Evolutionary conservation across 495 filamentous ascomycete genomes (phyloP).

Genomic region (Trichoderma reesei): DNA sequence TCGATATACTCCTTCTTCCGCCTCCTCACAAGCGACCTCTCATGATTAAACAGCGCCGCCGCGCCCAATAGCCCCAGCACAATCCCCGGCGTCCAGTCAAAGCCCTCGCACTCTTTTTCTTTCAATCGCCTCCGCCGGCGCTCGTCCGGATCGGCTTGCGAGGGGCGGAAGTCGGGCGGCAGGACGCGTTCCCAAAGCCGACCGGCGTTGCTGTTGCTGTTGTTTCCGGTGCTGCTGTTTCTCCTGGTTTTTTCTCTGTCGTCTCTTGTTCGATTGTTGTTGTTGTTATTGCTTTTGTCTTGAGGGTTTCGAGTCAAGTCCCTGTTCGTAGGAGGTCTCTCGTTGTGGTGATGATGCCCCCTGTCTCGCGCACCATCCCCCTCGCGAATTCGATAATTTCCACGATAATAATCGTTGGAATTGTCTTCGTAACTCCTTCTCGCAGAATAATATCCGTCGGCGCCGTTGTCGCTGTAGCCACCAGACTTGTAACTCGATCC

Average conservation of each 20-base stretch:
- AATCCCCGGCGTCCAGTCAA: constrained; percentile 17
- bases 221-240: neutral
- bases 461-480: neutral
- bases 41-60: constrained; percentile 14
- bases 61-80: constrained; percentile 14
- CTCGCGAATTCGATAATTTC: no score
- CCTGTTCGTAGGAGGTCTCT: neutral
- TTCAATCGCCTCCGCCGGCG: neutral
- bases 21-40: constrained; percentile 18
- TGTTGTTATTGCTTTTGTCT: neutral
- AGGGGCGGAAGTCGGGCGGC: neutral
- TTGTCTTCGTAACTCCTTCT: neutral
- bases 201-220: neutral
- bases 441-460: neutral
- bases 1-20: constrained; percentile 26
- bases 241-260: no score
- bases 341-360: neutral
- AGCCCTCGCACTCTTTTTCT: constrained; percentile 17
- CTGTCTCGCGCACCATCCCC: neutral
- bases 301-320: neutral
- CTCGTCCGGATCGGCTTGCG: neutral
- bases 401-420: neutral
- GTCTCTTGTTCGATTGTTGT: neutral
- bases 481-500: neutral
- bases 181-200: neutral